Conservation (phyloP, 1,284 basidiomycete genomes). For the Papiliotrema nemorosa region DNA sequence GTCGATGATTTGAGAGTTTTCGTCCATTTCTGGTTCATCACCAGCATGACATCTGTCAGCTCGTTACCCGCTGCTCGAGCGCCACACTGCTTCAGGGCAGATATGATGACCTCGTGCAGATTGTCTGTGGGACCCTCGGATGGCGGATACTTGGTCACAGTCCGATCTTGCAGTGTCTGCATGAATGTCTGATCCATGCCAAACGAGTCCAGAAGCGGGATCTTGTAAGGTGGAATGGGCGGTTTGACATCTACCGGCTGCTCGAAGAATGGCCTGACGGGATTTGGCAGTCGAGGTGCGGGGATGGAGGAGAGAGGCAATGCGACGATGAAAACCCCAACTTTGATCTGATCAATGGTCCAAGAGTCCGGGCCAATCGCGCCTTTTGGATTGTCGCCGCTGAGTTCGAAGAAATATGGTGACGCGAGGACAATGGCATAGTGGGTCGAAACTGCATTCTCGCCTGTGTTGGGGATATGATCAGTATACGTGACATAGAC, state of each 20-base stretch:
- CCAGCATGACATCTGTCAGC: not conserved
- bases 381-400: not conserved
- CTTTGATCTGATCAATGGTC: slow-evolving; percentile 3
- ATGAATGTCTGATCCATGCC: slow-evolving; percentile 11
- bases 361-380: slow-evolving; percentile 5
- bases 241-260: not conserved
- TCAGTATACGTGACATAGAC: slow-evolving; percentile 19
- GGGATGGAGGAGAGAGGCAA: slow-evolving; percentile 12
- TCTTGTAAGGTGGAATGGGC: not conserved
- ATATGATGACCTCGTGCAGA: not conserved
- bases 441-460: slow-evolving; percentile 8
- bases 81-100: not conserved
- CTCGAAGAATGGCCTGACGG: slow-evolving; percentile 15
- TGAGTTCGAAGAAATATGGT: slow-evolving; percentile 1
- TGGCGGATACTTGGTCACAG: slow-evolving; percentile 6
- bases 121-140: slow-evolving; percentile 3
- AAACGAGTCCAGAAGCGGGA: slow-evolving; percentile 9
- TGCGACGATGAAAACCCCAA: slow-evolving; percentile 13
- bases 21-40: not conserved
- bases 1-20: not conserved
- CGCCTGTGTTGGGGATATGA: not conserved
- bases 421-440: slow-evolving; percentile 17
- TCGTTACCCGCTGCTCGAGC: not conserved
- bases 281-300: slow-evolving; percentile 19
- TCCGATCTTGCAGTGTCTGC: not conserved